Evolutionary conservation across 768 basidiomycete genomes (phyloP).

Genomic region (Pisolithus sp.): DNA sequence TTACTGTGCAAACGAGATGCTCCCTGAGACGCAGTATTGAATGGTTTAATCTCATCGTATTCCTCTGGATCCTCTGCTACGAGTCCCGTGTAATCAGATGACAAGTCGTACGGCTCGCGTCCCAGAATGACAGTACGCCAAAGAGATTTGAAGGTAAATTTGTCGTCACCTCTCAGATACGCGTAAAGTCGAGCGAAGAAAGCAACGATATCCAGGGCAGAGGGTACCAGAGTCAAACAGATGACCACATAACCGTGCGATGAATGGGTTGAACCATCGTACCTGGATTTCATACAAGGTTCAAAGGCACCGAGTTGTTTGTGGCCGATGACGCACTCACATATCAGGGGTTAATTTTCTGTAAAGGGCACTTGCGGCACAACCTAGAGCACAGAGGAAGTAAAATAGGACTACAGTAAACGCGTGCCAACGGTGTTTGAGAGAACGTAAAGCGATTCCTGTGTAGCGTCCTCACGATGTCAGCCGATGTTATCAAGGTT

Average conservation of each 20-base stretch:
- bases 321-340: slow-evolving; percentile 37
- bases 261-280: slow-evolving; percentile 58
- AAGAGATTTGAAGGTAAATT: slow-evolving; percentile 42
- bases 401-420: slow-evolving; percentile 61
- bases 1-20: slow-evolving; percentile 12
- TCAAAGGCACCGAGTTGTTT: background rate
- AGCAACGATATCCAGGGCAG: slow-evolving; percentile 48
- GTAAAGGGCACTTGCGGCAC: slow-evolving; percentile 65
- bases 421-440: slow-evolving; percentile 60
- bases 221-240: slow-evolving; percentile 38
- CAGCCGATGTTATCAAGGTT: background rate
- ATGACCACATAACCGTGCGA: slow-evolving; percentile 56
- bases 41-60: slow-evolving; percentile 40
- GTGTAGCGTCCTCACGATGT: background rate
- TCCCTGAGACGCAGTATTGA: slow-evolving; percentile 4
- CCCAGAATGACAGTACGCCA: slow-evolving; percentile 56
- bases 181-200: slow-evolving; percentile 44
- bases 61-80: slow-evolving; percentile 50
- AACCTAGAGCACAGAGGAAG: slow-evolving; percentile 52
- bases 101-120: slow-evolving; percentile 24
- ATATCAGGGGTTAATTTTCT: slow-evolving; percentile 76
- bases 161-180: slow-evolving; percentile 40
- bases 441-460: slow-evolving; percentile 80
- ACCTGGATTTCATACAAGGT: slow-evolving; percentile 41
- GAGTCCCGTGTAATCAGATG: slow-evolving; percentile 53